These are phyloP conservation scores for Leccinum uliginosum DNA, from an alignment of 768 basidiomycete genomes.

Conservation along the genomic window DNA sequence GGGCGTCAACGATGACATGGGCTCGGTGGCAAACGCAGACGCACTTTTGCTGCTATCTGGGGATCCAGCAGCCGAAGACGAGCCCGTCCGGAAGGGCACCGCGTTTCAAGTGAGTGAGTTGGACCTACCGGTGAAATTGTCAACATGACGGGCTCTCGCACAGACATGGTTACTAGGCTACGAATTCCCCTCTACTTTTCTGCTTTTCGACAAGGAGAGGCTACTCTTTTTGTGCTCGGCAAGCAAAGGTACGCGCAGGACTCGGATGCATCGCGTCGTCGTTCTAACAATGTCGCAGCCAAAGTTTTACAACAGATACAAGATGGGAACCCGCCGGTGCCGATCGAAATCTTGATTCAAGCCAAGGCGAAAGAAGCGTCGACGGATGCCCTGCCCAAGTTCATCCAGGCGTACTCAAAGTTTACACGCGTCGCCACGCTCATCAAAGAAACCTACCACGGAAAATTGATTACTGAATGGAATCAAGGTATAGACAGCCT, in stretches of 20 bases:
- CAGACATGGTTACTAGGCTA: constrained; percentile 97
- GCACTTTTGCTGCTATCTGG: constrained; percentile 71
- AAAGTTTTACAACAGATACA: constrained; percentile 82
- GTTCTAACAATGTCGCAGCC: constrained; percentile 43
- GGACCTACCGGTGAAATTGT: neutral
- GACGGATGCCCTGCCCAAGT: constrained; percentile 68
- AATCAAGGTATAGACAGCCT: constrained; percentile 55
- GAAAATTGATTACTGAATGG: constrained; percentile 89
- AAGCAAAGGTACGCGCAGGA: constrained; percentile 64
- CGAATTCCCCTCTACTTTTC: constrained; percentile 93
- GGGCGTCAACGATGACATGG: constrained; percentile 65
- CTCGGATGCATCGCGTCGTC: constrained; percentile 2
- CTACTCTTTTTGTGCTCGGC: constrained; percentile 80
- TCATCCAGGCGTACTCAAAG: constrained; percentile 58
- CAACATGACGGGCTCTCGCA: constrained; percentile 4
- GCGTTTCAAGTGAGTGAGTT: constrained; percentile 77
- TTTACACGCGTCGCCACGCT: constrained; percentile 69
- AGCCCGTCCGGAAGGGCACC: constrained; percentile 85
- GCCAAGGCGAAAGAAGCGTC: constrained; percentile 77
- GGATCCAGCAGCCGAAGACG: constrained; percentile 80
- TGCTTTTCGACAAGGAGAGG: constrained; percentile 76
- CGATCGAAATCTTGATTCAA: constrained; percentile 73
- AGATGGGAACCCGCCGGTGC: constrained; percentile 49
- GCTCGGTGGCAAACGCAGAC: constrained; percentile 62
- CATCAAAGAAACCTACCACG: constrained; percentile 77